Percentiles rank a stretch among this genome's conserved stretches.
Evolutionary conservation across 106 monocot genomes (phyloP).

Genomic region (Dioscorea zingiberensis): DNA sequence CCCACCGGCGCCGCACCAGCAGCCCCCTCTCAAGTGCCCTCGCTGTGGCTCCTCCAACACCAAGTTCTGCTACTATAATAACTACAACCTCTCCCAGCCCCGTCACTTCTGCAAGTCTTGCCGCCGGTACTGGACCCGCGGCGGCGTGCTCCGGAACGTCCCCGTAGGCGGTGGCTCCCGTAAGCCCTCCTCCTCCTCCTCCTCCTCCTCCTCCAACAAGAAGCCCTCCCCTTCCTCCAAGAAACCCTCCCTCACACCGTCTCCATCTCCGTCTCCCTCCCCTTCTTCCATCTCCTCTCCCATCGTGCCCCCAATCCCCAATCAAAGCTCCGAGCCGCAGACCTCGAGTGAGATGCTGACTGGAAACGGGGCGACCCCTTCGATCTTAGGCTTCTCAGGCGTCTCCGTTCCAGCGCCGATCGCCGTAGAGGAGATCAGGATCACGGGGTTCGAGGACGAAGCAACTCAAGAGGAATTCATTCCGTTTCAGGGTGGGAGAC

Average conservation of each 20-base stretch:
- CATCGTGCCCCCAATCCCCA: not conserved
- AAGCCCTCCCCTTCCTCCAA: not conserved
- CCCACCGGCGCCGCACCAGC: not conserved
- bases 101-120: constrained; percentile 73
- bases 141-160: constrained; percentile 85
- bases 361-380: not conserved
- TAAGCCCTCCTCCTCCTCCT: constrained; percentile 31
- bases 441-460: constrained; percentile 5
- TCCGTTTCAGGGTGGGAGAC: not conserved
- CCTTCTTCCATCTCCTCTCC: not conserved
- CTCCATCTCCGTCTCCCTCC: not conserved
- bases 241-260: not conserved
- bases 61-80: constrained; percentile 86
- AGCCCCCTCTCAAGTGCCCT: constrained; percentile 24
- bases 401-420: constrained; percentile 7
- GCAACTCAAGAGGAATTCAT: constrained; percentile 3
- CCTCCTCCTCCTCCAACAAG: constrained; percentile 15
- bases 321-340: not conserved
- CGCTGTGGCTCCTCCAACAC: constrained; percentile 50
- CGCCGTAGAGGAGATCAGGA: constrained; percentile 1
- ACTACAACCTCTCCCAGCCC: constrained; percentile 67
- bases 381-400: constrained; percentile 1
- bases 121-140: constrained; percentile 90
- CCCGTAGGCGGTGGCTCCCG: constrained; percentile 82
- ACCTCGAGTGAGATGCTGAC: not conserved